Percentiles rank a stretch among this genome's conserved stretches.
Conservation (phyloP, 192 early-diverging fungal species). For the Backusella morwellensis region DNA sequence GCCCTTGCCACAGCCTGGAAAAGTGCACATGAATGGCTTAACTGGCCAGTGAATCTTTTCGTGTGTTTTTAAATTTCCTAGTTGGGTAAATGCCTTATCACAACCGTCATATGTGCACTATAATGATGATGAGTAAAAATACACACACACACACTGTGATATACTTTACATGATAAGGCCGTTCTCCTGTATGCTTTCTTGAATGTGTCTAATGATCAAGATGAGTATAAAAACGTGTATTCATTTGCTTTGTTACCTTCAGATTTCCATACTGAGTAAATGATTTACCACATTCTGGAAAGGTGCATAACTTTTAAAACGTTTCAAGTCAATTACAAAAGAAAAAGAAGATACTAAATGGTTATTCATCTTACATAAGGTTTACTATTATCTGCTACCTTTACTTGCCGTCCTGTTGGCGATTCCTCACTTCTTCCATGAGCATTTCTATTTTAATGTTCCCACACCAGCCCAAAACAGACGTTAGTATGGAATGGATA, state of each 20-base stretch:
- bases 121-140: too few species aligned
- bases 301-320: neutral
- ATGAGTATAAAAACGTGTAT: too few species aligned
- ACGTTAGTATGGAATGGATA: too few species aligned
- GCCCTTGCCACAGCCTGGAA: slow-evolving; percentile 11
- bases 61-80: slow-evolving; percentile 19
- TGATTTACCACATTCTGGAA: slow-evolving; percentile 9
- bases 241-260: neutral
- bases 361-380: slow-evolving; percentile 14
- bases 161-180: slow-evolving; percentile 17
- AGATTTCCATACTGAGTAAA: slow-evolving; percentile 11
- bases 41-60: slow-evolving; percentile 22
- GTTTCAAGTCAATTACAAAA: neutral
- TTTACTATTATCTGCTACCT: neutral
- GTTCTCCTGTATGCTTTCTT: slow-evolving; percentile 20
- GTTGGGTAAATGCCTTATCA: slow-evolving; percentile 19
- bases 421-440: neutral
- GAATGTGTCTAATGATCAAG: slow-evolving; percentile 14
- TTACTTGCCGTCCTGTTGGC: neutral
- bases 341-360: neutral
- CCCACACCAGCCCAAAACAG: too few species aligned
- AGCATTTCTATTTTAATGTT: neutral
- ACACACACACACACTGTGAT: too few species aligned
- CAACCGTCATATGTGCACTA: slow-evolving; percentile 12
- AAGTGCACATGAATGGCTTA: slow-evolving; percentile 12